phyloP scores from a whole-genome alignment of 768 basidiomycete species.

The Rhodotorula babjevae region DNA sequence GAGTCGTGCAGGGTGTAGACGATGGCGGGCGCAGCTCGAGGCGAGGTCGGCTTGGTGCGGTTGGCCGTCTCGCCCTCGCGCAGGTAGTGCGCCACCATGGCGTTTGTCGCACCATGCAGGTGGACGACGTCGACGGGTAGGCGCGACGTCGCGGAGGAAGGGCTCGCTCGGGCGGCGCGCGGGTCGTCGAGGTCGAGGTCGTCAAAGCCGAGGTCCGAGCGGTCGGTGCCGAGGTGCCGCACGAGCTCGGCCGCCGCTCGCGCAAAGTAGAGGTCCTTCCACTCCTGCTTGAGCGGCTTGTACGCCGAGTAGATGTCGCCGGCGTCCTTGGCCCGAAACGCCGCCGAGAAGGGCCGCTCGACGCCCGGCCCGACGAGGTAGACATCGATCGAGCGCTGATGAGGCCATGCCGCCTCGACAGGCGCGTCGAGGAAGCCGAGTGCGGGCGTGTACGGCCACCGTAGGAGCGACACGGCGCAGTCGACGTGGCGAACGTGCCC shows the following conservation, averaged over 20 bases:
- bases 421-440: constrained; percentile 15
- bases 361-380: constrained; percentile 21
- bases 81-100: constrained; percentile 19
- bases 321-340: constrained; percentile 19
- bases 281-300: constrained; percentile 30
- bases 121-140: constrained; percentile 18
- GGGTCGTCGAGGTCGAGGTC: not conserved
- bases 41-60: not conserved
- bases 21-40: not conserved
- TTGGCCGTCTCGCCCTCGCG: not conserved
- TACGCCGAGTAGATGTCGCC: constrained; percentile 29
- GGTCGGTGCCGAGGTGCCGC: not conserved
- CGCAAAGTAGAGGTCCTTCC: constrained; percentile 32
- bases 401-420: too few species aligned
- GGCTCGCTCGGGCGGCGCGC: not conserved
- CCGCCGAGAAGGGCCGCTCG: constrained; percentile 11
- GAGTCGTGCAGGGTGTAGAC: constrained; percentile 31
- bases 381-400: constrained; percentile 5
- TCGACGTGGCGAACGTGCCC: not conserved
- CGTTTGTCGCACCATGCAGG: constrained; percentile 32
- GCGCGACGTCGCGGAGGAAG: not conserved
- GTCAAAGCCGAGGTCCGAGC: not conserved
- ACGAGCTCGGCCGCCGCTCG: constrained; percentile 10
- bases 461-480: constrained; percentile 12
- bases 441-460: constrained; percentile 13